Conservation (phyloP, 441 rosid species). For the Adansonia rubrostipa region DNA sequence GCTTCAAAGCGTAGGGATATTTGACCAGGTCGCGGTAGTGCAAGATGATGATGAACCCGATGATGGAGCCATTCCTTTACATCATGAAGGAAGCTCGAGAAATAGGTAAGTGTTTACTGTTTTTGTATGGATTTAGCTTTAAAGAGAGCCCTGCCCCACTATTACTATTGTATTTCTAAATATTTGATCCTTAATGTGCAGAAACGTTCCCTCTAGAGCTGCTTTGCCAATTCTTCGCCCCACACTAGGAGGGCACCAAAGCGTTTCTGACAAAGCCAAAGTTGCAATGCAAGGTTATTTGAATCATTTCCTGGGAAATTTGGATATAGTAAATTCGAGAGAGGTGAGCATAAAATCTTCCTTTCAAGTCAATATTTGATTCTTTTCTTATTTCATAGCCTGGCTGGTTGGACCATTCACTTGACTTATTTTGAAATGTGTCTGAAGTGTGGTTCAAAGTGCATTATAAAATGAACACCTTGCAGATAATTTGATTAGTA, state of each 20-base stretch:
- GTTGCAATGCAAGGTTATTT: constrained; percentile 71
- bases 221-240: constrained; percentile 72
- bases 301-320: constrained; percentile 69
- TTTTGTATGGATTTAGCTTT: constrained; percentile 1
- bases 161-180: constrained; percentile 28
- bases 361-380: neutral
- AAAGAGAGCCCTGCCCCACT: constrained; percentile 6
- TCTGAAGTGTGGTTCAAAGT: neutral
- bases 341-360: constrained; percentile 50
- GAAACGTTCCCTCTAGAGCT: constrained; percentile 70
- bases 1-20: constrained; percentile 72
- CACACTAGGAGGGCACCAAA: constrained; percentile 59
- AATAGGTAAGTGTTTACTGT: constrained; percentile 43
- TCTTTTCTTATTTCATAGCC: neutral
- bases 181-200: constrained; percentile 33
- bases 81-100: constrained; percentile 55
- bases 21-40: constrained; percentile 56
- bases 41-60: constrained; percentile 81
- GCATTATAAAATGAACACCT: neutral
- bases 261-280: constrained; percentile 61
- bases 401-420: neutral
- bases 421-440: neutral
- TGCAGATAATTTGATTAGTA: neutral
- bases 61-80: constrained; percentile 64
- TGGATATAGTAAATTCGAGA: constrained; percentile 66